A percentile compares a stretch with the other conserved stretches of the same genome.
Conservation (phyloP, 306 rosid species). For the Castanea crenata region DNA sequence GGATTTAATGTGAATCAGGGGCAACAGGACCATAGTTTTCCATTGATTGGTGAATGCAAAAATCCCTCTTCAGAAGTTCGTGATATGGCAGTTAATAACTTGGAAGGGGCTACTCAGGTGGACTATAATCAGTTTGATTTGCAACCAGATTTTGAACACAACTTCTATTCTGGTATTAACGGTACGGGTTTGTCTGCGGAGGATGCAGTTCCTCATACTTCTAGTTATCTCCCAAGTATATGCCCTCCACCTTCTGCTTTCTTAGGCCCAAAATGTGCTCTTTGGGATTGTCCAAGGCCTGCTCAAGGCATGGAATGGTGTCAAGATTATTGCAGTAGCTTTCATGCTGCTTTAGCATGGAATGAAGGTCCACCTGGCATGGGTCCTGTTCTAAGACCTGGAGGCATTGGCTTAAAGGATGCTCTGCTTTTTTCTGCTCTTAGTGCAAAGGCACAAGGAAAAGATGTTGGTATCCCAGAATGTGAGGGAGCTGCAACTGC, state of each 20-base stretch:
- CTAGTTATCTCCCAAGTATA: conserved; percentile 77
- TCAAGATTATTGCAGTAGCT: conserved; percentile 92
- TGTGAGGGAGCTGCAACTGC: conserved; percentile 99
- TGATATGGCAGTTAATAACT: conserved; percentile 46
- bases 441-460: conserved; percentile 83
- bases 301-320: conserved; percentile 87
- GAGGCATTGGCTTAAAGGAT: conserved; percentile 94
- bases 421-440: conserved; percentile 87
- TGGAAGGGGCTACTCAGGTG: conserved; percentile 59
- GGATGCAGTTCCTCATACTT: conserved; percentile 56
- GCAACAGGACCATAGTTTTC: conserved; percentile 66
- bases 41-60: conserved; percentile 66
- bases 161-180: conserved; percentile 51
- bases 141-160: conserved; percentile 52
- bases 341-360: conserved; percentile 86
- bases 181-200: conserved; percentile 53
- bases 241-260: conserved; percentile 97
- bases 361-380: conserved; percentile 98
- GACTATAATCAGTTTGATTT: conserved; percentile 76
- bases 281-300: conserved; percentile 99
- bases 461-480: conserved; percentile 94
- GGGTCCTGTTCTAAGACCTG: conserved; percentile 93
- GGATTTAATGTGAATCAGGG: conserved; percentile 53
- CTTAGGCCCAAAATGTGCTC: conserved; percentile 95
- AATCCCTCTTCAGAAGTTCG: conserved; percentile 55